phyloP scores from a whole-genome alignment of 108 stramenopile genomes.

The Nannochloropsis gaditana region DNA sequence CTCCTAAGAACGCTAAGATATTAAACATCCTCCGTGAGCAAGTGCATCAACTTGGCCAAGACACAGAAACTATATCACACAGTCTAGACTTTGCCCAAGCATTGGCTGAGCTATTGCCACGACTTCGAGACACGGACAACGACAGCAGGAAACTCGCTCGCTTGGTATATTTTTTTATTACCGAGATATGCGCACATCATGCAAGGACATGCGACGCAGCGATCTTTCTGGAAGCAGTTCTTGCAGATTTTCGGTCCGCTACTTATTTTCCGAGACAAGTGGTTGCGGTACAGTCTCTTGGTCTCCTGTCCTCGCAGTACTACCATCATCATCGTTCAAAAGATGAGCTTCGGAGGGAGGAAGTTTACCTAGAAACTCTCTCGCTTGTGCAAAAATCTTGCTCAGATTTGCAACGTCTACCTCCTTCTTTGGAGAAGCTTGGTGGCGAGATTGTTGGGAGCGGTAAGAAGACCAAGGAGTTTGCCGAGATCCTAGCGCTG shows the following conservation, averaged over 20 bases:
- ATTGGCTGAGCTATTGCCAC: background rate
- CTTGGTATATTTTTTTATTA: background rate
- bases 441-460: background rate
- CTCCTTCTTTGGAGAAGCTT: background rate
- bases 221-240: background rate
- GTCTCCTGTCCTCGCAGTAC: background rate
- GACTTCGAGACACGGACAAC: background rate
- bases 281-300: background rate
- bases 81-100: background rate
- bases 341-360: background rate
- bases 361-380: background rate
- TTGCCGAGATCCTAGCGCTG: background rate
- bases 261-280: constrained; percentile 1
- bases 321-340: background rate
- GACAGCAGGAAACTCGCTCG: background rate
- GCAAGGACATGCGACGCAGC: constrained; percentile 14
- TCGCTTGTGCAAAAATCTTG: background rate
- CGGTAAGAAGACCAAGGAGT: background rate
- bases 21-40: background rate
- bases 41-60: background rate
- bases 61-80: background rate
- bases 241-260: background rate
- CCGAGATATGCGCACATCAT: background rate
- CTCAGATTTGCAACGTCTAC: background rate
- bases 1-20: background rate